Conservation (phyloP, 106 monocot species). For the Gastrodia elata region DNA sequence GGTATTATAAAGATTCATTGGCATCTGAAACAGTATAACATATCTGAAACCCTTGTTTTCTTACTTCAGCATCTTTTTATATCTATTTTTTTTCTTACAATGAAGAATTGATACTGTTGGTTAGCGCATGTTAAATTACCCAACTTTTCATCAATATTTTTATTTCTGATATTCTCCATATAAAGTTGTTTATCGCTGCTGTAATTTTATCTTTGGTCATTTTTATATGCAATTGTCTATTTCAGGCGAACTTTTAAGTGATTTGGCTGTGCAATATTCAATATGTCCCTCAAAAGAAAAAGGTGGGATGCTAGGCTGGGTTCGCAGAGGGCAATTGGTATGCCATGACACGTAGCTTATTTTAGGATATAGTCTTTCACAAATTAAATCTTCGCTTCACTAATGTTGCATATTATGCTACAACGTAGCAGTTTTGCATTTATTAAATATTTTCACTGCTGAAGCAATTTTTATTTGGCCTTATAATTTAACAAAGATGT, state of each 20-base stretch:
- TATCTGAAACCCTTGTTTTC: neutral
- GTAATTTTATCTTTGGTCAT: neutral
- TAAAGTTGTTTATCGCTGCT: neutral
- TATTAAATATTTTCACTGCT: neutral
- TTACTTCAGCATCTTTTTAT: neutral
- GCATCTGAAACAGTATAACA: neutral
- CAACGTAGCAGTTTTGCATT: neutral
- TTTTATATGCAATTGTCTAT: slow-evolving; percentile 7
- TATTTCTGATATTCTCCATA: neutral
- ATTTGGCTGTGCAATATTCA: slow-evolving; percentile 80
- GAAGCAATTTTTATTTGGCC: neutral
- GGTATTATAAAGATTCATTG: neutral
- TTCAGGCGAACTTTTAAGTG: slow-evolving; percentile 86
- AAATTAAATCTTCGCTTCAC: neutral
- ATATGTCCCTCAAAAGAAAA: slow-evolving; percentile 90
- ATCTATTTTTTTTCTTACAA: neutral
- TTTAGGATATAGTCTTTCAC: neutral
- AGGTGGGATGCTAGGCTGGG: slow-evolving; percentile 97
- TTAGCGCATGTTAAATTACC: neutral
- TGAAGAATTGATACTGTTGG: neutral
- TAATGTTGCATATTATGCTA: neutral
- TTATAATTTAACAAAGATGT: neutral
- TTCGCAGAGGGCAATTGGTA: slow-evolving; percentile 90
- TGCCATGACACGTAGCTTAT: neutral
- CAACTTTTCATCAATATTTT: neutral